These are phyloP conservation scores for Oenanthe sinensis DNA, from an alignment of 129 eudicot species.

Conservation along the genomic window DNA sequence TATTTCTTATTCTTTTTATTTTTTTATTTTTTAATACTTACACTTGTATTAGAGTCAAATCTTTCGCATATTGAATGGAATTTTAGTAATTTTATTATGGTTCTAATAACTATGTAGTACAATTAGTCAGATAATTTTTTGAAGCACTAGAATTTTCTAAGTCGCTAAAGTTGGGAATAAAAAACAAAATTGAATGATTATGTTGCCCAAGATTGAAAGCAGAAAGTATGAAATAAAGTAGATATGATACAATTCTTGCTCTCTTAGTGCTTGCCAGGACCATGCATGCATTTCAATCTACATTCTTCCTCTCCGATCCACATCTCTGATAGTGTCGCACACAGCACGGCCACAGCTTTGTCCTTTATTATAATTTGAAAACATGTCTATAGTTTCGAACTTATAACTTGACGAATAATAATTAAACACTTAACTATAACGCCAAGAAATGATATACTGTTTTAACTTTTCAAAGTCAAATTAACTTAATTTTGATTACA, in stretches of 20 bases:
- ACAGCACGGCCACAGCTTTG: background rate
- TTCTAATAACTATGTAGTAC: background rate
- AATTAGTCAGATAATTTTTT: background rate
- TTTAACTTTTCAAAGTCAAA: too few species aligned
- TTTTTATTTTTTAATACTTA: background rate
- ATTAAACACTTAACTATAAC: background rate
- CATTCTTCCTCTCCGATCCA: background rate
- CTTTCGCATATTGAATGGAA: background rate
- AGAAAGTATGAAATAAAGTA: background rate
- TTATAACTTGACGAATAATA: background rate
- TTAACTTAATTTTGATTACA: too few species aligned
- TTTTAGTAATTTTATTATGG: too few species aligned
- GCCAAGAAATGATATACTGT: too few species aligned
- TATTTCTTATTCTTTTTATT: background rate
- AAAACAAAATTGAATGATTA: slow-evolving; percentile 8
- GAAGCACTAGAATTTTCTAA: background rate
- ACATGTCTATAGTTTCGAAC: background rate
- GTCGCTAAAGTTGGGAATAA: background rate
- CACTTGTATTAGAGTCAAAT: background rate
- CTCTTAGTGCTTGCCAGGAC: background rate
- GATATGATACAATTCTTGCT: background rate
- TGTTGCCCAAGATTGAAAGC: background rate
- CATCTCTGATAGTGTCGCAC: too few species aligned
- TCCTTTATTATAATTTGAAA: background rate
- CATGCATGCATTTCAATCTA: slow-evolving; percentile 4